These are phyloP conservation scores for Phanerochaete sordida DNA, from an alignment of 768 basidiomycete species.

Conservation along the genomic window DNA sequence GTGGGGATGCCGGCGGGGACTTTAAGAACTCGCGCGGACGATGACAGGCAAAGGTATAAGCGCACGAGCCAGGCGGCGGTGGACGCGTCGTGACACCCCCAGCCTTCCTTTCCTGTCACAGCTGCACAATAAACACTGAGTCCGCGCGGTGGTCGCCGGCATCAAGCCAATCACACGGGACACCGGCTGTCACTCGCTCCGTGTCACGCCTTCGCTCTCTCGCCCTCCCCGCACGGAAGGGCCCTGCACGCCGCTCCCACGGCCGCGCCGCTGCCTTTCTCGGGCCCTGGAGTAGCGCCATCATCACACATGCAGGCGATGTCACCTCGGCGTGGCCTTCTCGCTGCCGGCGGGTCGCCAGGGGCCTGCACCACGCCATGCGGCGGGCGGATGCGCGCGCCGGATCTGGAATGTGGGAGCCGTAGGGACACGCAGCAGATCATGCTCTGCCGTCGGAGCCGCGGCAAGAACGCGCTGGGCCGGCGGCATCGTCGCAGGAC, in stretches of 20 bases:
- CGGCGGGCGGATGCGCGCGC: no score
- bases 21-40: background rate
- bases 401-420: background rate
- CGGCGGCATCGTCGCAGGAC: background rate
- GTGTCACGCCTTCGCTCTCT: background rate
- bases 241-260: no score
- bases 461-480: conserved; percentile 1
- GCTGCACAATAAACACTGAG: background rate
- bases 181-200: background rate
- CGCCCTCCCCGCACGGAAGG: background rate
- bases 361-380: no score
- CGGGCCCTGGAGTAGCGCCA: background rate
- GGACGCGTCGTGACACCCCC: background rate
- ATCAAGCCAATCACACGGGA: conserved; percentile 6
- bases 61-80: background rate
- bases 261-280: no score
- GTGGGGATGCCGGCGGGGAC: conserved; percentile 8
- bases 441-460: conserved; percentile 1
- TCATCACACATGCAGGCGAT: background rate
- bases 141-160: conserved; percentile 1
- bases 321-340: background rate
- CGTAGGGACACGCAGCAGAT: background rate
- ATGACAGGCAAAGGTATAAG: background rate
- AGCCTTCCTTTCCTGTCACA: conserved; percentile 1
- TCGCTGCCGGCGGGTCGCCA: background rate